Evolutionary conservation across 176 grass and related monocot species (phyloP), one percentile per base, ranked within the genome.

Genomic region (Cenchrus fungigraminus): DNA sequence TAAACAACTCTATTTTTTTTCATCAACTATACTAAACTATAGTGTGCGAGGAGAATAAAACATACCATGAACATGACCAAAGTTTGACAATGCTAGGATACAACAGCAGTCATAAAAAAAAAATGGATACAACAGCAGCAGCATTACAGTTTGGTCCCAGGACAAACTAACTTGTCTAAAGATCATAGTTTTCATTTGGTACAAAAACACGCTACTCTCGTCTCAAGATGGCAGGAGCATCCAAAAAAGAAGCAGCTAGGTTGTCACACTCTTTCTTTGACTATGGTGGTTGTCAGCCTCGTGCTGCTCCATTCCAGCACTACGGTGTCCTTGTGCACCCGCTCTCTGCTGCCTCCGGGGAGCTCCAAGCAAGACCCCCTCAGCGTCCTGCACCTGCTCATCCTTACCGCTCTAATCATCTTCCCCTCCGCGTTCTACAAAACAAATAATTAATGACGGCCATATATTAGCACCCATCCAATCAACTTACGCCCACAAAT

Each of bases 261-360:
- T 4, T 6, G 47, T 79, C 61, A 94, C 6, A 94, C 42, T 86
- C 91, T 89, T 52, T 94, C 90, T 79, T 85, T 88, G 56, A 90
- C 86, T 50, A 90, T 72, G 15, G 94, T 70, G 73, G 94, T 92
- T 57, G 61, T 84, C 45, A 92, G 46, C 63, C 79, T 78, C 64
- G 62, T 88, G 59, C 80, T 85, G 70, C 76, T 90, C 94, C 92
- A 91, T 79, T 97, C 91, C 57, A 97, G 34, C 72, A 97, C 86
- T 20, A 94, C 53, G 42, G 94, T 97, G n/a, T 94, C 90, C 77
- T 85, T 94, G 77, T 97, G 94, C 60, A 97, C 90, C 25, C 47
- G 55, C 85, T 83, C 37, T 40, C 37, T 40, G 37, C 37, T 40
- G 37, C 37, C 81, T 63, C 45, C 44, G 0, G 6, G 29, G 52